These are phyloP conservation scores for Penicillium sp. DNA, from an alignment of 2,329 filamentous ascomycete species.

Conservation along the genomic window DNA sequence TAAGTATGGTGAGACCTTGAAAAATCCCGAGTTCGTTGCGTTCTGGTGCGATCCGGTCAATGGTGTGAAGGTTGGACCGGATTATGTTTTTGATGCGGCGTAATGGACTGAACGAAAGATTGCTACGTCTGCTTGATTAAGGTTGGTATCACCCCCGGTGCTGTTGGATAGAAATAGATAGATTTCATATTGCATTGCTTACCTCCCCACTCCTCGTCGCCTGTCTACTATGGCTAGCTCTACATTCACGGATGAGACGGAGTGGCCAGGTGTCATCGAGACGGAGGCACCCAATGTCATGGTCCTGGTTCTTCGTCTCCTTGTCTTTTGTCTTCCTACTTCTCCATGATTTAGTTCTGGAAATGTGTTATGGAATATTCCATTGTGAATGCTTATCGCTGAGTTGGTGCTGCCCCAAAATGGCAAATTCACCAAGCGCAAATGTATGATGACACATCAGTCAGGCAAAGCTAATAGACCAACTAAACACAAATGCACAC, in stretches of 20 bases:
- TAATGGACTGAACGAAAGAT: not conserved
- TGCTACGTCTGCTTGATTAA: not conserved
- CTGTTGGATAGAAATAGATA: too few relatives aligned
- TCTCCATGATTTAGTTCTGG: too few relatives aligned
- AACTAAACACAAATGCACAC: constrained; percentile 1
- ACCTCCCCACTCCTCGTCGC: too few relatives aligned
- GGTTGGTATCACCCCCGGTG: not conserved
- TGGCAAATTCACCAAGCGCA: not conserved
- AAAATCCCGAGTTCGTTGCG: not conserved
- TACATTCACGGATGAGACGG: too few relatives aligned
- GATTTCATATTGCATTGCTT: too few relatives aligned
- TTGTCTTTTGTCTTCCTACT: too few relatives aligned
- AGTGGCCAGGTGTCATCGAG: too few relatives aligned
- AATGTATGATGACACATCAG: constrained; percentile 11
- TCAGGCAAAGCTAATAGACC: constrained; percentile 5
- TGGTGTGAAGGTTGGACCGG: not conserved
- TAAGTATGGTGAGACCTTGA: not conserved
- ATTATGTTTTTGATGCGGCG: not conserved
- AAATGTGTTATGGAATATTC: not conserved
- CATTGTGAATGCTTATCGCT: not conserved
- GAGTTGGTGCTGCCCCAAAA: not conserved
- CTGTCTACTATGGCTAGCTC: too few relatives aligned
- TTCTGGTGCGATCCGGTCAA: not conserved
- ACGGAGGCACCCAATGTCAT: too few relatives aligned
- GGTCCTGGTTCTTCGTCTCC: too few relatives aligned